These are phyloP conservation scores for Rhizophora mangle DNA, from an alignment of 345 rosid species.

Conservation along the genomic window DNA sequence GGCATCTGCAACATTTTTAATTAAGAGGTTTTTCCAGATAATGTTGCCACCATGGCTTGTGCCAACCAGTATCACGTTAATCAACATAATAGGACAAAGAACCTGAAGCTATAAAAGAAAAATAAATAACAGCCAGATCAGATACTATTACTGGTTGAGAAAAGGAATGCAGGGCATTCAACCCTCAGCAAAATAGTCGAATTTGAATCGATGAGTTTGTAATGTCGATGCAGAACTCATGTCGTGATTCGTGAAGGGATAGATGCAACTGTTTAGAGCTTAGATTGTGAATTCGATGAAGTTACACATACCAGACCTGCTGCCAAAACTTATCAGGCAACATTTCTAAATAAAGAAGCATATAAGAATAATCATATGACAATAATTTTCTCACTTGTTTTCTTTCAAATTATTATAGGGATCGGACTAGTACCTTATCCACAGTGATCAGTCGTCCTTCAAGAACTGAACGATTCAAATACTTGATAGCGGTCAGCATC, in stretches of 20 bases:
- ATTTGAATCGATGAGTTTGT: conserved; percentile 54
- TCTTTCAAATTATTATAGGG: neutral
- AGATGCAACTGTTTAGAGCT: conserved; percentile 59
- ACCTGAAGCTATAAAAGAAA: neutral
- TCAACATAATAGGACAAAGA: conserved; percentile 16
- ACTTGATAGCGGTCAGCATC: conserved; percentile 59
- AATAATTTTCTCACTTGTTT: conserved; percentile 10
- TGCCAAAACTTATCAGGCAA: conserved; percentile 65
- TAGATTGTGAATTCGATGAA: conserved; percentile 64
- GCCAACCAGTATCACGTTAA: conserved; percentile 4
- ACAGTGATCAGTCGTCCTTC: conserved; percentile 65
- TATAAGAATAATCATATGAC: conserved; percentile 12
- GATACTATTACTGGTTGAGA: conserved; percentile 35
- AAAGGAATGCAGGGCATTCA: conserved; percentile 42
- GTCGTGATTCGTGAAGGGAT: conserved; percentile 37
- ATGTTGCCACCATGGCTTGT: conserved; percentile 3
- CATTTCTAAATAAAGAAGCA: conserved; percentile 20
- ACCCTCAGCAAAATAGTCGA: conserved; percentile 50
- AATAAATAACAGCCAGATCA: conserved; percentile 27
- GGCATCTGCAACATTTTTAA: conserved; percentile 1
- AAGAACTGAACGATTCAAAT: conserved; percentile 56
- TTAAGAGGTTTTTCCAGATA: neutral
- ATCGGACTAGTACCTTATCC: conserved; percentile 43
- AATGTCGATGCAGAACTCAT: conserved; percentile 54
- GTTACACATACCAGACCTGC: conserved; percentile 73